A percentile compares a stretch with the other conserved stretches of the same genome.
These are phyloP conservation scores for Vitis hybrid DNA, from an alignment of 177 flowering plant species.

Conservation along the genomic window DNA sequence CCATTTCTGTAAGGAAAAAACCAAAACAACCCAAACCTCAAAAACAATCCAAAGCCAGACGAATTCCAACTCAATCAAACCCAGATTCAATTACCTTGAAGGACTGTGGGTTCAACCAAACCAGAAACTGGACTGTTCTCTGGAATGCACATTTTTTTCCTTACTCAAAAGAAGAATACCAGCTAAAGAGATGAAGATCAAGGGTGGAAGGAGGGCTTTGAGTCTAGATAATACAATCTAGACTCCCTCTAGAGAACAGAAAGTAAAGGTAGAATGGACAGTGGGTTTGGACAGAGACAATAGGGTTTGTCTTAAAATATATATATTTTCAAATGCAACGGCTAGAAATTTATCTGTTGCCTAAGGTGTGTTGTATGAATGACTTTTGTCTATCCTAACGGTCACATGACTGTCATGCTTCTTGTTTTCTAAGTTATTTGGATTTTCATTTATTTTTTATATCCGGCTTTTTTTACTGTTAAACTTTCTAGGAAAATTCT, in stretches of 20 bases:
- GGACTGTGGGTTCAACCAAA: constrained; percentile 21
- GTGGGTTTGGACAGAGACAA: constrained; percentile 4
- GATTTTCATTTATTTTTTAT: no score
- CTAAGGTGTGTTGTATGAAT: constrained; percentile 8
- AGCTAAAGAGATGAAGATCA: no score
- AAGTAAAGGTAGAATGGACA: not conserved
- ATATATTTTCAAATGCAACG: constrained; percentile 42
- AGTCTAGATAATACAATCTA: not conserved
- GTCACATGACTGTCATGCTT: constrained; percentile 29
- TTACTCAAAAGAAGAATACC: not conserved
- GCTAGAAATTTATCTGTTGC: constrained; percentile 61
- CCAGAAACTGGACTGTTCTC: constrained; percentile 34
- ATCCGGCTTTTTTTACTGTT: no score
- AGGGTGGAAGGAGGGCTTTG: no score
- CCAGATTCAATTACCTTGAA: constrained; percentile 28
- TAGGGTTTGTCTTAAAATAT: constrained; percentile 10
- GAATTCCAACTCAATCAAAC: not conserved
- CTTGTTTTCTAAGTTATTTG: no score
- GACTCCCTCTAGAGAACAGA: no score
- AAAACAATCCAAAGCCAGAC: constrained; percentile 7
- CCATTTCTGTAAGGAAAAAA: constrained; percentile 15
- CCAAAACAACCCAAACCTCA: not conserved
- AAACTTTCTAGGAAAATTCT: no score
- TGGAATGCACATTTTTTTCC: constrained; percentile 24
- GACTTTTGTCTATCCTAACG: constrained; percentile 25